Conservation (phyloP, 2,329 filamentous ascomycete species). For the Aschersonia sp. region DNA sequence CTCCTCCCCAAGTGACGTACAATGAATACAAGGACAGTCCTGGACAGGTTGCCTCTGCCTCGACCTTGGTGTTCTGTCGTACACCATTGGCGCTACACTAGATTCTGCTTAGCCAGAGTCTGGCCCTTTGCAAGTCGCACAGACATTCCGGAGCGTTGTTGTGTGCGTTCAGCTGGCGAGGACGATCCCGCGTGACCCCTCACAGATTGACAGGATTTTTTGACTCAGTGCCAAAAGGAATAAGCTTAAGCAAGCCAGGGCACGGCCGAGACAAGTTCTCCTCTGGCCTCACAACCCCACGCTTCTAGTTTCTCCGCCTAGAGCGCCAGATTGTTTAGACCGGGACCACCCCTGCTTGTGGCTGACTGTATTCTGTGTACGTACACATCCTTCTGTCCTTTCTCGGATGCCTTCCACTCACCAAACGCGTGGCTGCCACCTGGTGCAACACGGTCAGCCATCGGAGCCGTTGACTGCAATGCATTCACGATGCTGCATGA, state of each 20-base stretch:
- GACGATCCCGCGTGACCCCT: background rate
- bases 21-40: too few species aligned
- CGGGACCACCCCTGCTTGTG: background rate
- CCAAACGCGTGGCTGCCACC: background rate
- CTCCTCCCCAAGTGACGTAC: too few species aligned
- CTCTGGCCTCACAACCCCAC: background rate
- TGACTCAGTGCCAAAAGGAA: background rate
- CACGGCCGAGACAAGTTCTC: too few species aligned
- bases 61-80: too few species aligned
- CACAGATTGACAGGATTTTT: background rate
- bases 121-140: background rate
- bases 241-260: background rate
- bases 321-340: background rate
- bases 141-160: background rate
- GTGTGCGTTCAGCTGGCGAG: background rate
- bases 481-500: too few species aligned
- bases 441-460: background rate
- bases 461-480: background rate
- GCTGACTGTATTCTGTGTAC: too few species aligned
- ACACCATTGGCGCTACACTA: too few species aligned
- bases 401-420: too few species aligned
- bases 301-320: background rate
- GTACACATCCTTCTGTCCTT: too few species aligned
- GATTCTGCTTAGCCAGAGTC: too few species aligned
- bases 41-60: too few species aligned